Conservation (phyloP, 2,329 filamentous ascomycete genomes). For the Pseudocercospora fijiensis region DNA sequence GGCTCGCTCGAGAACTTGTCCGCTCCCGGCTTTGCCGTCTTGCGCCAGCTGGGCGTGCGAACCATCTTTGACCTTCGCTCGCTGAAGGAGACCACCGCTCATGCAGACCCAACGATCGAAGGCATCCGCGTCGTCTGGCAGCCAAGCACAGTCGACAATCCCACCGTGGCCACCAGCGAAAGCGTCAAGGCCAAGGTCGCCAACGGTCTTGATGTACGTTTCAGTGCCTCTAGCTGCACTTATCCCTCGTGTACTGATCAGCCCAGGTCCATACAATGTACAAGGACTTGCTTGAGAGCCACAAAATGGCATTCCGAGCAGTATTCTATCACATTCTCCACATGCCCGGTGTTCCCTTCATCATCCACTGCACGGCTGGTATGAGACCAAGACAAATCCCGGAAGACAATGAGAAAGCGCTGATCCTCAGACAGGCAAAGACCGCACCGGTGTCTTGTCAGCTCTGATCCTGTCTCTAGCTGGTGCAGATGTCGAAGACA, state of each 20-base stretch:
- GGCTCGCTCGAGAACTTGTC: slow-evolving; percentile 1
- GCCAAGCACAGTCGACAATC: slow-evolving; percentile 6
- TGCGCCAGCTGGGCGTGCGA: slow-evolving; percentile 9
- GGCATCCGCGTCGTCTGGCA: slow-evolving; percentile 6
- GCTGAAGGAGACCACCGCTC: slow-evolving; percentile 3
- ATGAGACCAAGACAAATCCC: background rate
- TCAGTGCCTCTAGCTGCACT: background rate
- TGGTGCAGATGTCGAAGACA: slow-evolving; percentile 2
- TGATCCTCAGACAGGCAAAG: background rate
- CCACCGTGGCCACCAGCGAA: background rate
- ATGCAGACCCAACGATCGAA: slow-evolving; percentile 1
- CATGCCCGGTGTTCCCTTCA: slow-evolving; percentile 5
- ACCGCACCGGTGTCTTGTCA: background rate
- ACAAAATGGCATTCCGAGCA: slow-evolving; percentile 5
- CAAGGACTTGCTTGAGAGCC: slow-evolving; percentile 8
- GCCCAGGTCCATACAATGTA: slow-evolving; percentile 3
- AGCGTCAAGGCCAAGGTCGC: slow-evolving; percentile 3
- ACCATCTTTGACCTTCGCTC: slow-evolving; percentile 10
- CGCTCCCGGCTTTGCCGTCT: background rate
- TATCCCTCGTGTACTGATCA: background rate
- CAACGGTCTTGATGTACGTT: background rate
- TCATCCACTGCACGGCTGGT: slow-evolving; percentile 7
- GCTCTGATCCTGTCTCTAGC: slow-evolving; percentile 4
- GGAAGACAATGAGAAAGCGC: background rate
- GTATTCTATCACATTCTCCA: slow-evolving; percentile 4